phyloP scores from a whole-genome alignment of 1,139 yeast genomes.

The Yamadazyma taylorii region DNA sequence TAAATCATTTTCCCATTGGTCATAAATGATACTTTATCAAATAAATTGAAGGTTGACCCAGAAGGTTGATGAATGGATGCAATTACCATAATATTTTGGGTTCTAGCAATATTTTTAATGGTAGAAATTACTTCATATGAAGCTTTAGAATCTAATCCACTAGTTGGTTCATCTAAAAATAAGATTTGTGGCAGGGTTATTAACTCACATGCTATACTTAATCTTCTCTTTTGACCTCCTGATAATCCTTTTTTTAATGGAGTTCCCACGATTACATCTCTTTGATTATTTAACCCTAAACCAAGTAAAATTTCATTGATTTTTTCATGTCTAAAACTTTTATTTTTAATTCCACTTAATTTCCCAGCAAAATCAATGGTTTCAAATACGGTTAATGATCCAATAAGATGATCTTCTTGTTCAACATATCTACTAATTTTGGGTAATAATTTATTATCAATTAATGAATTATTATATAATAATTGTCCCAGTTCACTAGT shows the following conservation, averaged over 20 bases:
- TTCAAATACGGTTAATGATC: constrained; percentile 25
- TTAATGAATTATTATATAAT: constrained; percentile 4
- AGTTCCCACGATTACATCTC: constrained; percentile 21
- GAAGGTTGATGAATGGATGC: constrained; percentile 42
- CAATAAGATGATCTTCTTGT: constrained; percentile 26
- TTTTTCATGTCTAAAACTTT: constrained; percentile 13
- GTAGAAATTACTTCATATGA: constrained; percentile 26
- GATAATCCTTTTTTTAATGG: constrained; percentile 24
- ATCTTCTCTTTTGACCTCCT: constrained; percentile 27
- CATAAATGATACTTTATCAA: constrained; percentile 31
- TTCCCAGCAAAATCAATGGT: constrained; percentile 23
- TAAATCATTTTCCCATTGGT: constrained; percentile 32
- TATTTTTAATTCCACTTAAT: constrained; percentile 17
- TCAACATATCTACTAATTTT: constrained; percentile 30
- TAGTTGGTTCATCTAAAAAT: constrained; percentile 83
- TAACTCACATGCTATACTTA: constrained; percentile 26
- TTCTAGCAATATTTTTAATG: constrained; percentile 25
- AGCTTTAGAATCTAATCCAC: constrained; percentile 75
- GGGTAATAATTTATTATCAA: constrained; percentile 13
- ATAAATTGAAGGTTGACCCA: constrained; percentile 27
- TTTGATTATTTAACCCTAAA: constrained; percentile 21
- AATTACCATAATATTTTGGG: constrained; percentile 30
- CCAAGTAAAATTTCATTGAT: constrained; percentile 18
- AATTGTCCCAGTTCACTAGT: constrained; percentile 9
- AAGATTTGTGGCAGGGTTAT: constrained; percentile 26